phyloP scores from a whole-genome alignment of 257 asterid genomes.

The Solanum raphanifolium region DNA sequence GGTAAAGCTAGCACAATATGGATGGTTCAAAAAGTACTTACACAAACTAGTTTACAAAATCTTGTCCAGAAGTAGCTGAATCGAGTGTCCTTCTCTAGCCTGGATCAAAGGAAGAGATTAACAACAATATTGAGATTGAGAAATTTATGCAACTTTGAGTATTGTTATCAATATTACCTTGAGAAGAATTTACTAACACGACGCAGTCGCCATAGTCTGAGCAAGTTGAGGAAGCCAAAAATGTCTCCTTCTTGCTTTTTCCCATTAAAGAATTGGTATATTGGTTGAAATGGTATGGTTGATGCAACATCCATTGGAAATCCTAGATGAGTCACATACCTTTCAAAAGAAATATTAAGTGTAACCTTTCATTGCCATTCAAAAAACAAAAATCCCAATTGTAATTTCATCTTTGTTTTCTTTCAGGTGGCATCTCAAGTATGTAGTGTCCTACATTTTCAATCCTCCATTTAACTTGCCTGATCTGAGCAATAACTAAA shows the following conservation, averaged over 20 bases:
- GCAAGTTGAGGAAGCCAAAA: slow-evolving; percentile 88
- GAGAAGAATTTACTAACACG: slow-evolving; percentile 86
- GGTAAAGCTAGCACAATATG: not conserved
- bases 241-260: slow-evolving; percentile 25
- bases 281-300: slow-evolving; percentile 65
- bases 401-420: not conserved
- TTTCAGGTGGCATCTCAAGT: not conserved
- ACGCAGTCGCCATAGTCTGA: slow-evolving; percentile 85
- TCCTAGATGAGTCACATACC: slow-evolving; percentile 57
- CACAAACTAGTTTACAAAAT: slow-evolving; percentile 53
- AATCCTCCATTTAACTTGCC: not conserved
- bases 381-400: not conserved
- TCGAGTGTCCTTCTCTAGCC: slow-evolving; percentile 90
- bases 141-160: not conserved
- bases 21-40: slow-evolving; percentile 10
- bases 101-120: slow-evolving; percentile 8
- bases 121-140: not conserved
- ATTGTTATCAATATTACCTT: slow-evolving; percentile 22
- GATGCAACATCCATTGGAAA: slow-evolving; percentile 90
- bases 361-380: not conserved
- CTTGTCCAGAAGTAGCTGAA: slow-evolving; percentile 92
- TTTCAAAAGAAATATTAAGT: not conserved
- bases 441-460: not conserved
- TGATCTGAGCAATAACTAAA: not conserved
- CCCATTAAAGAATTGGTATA: slow-evolving; percentile 42